phyloP scores from a whole-genome alignment of 345 rosid genomes.

The Hibiscus mutabilis region DNA sequence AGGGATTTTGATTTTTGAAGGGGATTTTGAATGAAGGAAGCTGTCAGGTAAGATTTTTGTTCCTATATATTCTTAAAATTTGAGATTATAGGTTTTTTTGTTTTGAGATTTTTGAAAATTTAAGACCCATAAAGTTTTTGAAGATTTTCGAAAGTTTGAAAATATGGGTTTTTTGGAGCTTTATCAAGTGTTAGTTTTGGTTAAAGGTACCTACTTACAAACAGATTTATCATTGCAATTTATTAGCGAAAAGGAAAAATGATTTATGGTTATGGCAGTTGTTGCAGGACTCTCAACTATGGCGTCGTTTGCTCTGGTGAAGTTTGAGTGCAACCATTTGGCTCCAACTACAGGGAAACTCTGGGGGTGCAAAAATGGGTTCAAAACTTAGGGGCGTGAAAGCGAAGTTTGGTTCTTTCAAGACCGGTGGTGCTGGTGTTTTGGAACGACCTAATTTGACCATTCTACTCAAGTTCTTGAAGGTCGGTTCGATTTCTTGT shows the following conservation, averaged over 20 bases:
- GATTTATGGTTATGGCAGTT: slow-evolving; percentile 4
- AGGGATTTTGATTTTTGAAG: too few species aligned
- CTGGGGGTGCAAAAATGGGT: not conserved
- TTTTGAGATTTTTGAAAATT: too few species aligned
- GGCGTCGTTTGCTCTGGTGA: not conserved
- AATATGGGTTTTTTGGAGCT: too few species aligned
- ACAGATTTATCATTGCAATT: not conserved
- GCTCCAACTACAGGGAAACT: not conserved
- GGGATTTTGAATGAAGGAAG: too few species aligned
- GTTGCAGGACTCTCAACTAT: not conserved
- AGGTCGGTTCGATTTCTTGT: slow-evolving; percentile 12
- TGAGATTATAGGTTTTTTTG: too few species aligned
- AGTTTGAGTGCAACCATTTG: not conserved
- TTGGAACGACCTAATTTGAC: slow-evolving; percentile 24
- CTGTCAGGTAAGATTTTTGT: too few species aligned
- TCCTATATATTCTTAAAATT: too few species aligned
- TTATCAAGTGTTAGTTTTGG: too few species aligned
- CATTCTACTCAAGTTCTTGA: slow-evolving; percentile 22
- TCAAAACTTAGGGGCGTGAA: not conserved
- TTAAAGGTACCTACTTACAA: not conserved
- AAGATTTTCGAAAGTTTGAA: too few species aligned
- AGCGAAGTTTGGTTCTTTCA: slow-evolving; percentile 16
- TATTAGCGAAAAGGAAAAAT: not conserved
- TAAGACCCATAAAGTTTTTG: too few species aligned
- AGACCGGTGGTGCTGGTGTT: slow-evolving; percentile 22